Evolutionary conservation across 2,329 filamentous ascomycete species (phyloP).

Genomic region (Colletotrichum lupini): DNA sequence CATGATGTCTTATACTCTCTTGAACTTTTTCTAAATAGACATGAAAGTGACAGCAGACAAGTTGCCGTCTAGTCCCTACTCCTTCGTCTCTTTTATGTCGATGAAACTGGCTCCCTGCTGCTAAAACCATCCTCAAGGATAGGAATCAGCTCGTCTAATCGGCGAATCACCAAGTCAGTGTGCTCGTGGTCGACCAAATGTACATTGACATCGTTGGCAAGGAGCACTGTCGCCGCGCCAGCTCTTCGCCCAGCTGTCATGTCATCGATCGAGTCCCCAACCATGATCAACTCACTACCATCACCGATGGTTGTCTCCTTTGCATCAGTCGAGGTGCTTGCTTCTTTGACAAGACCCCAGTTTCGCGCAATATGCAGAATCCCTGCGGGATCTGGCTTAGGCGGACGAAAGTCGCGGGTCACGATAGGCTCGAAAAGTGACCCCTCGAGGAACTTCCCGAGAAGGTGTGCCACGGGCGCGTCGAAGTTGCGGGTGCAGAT

Average conservation of each 20-base stretch:
- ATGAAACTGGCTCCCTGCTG: constrained; percentile 38
- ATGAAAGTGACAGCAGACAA: background rate
- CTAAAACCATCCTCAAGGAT: constrained; percentile 81
- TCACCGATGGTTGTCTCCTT: constrained; percentile 43
- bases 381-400: constrained; percentile 89
- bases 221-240: constrained; percentile 89
- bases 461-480: constrained; percentile 77
- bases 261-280: constrained; percentile 88
- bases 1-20: background rate
- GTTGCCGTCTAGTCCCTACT: too few relatives aligned
- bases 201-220: constrained; percentile 84
- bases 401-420: constrained; percentile 83
- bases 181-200: constrained; percentile 77
- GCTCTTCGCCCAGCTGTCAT: constrained; percentile 88
- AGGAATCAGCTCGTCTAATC: constrained; percentile 80
- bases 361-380: constrained; percentile 84
- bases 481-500: constrained; percentile 97
- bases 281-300: constrained; percentile 68
- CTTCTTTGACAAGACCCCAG: constrained; percentile 69
- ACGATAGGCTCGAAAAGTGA: constrained; percentile 82
- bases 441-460: constrained; percentile 77
- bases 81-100: background rate
- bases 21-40: background rate
- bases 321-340: background rate
- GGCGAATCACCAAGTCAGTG: constrained; percentile 79